Evolutionary conservation across 2,329 filamentous ascomycete genomes (phyloP).

Genomic region (Amauroascus verrucosus): DNA sequence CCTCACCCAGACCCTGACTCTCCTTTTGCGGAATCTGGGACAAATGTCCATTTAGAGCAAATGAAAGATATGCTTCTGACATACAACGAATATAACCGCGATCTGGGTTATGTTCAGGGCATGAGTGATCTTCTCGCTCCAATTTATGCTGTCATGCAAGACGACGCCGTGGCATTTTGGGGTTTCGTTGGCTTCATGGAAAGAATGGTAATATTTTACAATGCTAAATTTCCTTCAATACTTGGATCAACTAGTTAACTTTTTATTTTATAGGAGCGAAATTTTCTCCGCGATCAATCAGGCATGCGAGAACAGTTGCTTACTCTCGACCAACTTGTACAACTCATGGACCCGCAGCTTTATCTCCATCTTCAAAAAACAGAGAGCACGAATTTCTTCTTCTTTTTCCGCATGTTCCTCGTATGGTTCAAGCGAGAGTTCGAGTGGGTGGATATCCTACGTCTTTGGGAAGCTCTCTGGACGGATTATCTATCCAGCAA

Average conservation of each 20-base stretch:
- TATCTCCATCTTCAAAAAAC: slow-evolving; percentile 81
- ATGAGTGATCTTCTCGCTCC: slow-evolving; percentile 96
- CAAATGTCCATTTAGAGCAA: slow-evolving; percentile 95
- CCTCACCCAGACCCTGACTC: slow-evolving; percentile 94
- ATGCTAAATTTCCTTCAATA: too few relatives aligned
- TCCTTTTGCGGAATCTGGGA: slow-evolving; percentile 83
- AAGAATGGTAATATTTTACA: slow-evolving; percentile 54
- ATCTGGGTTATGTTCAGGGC: slow-evolving; percentile 92
- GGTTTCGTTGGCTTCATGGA: slow-evolving; percentile 94
- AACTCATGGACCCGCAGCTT: slow-evolving; percentile 90
- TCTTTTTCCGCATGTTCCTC: slow-evolving; percentile 97
- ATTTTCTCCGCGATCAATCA: slow-evolving; percentile 89
- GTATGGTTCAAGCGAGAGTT: slow-evolving; percentile 99
- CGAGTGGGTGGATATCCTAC: slow-evolving; percentile 72
- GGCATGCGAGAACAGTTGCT: slow-evolving; percentile 90
- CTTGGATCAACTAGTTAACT: too few relatives aligned
- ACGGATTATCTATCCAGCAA: slow-evolving; percentile 81
- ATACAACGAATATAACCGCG: slow-evolving; percentile 95
- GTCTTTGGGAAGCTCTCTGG: slow-evolving; percentile 89
- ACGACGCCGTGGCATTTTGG: slow-evolving; percentile 96
- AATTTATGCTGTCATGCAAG: slow-evolving; percentile 93
- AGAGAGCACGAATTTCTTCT: slow-evolving; percentile 98
- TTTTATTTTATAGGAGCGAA: slow-evolving; percentile 56
- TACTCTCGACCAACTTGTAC: slow-evolving; percentile 86
- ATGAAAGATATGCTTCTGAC: slow-evolving; percentile 99